A percentile compares a stretch with the other conserved stretches of the same genome.
These are phyloP conservation scores for Plasmodium inui DNA, from an alignment of 169 alveolate genomes.

Conservation along the genomic window DNA sequence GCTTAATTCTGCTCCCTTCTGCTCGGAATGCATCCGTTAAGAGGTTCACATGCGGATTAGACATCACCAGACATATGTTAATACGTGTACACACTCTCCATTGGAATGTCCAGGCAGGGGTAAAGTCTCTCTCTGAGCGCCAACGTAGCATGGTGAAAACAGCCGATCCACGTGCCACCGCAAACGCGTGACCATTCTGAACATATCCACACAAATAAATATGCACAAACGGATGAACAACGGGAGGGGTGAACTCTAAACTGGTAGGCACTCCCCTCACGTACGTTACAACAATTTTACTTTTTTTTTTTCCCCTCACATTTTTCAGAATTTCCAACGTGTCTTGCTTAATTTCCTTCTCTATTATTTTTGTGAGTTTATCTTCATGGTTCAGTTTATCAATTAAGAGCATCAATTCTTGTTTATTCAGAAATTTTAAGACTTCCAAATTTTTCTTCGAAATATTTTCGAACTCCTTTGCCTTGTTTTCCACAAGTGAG, in stretches of 20 bases:
- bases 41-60: no score
- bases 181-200: neutral
- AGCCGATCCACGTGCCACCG: neutral
- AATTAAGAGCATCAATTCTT: constrained; percentile 77
- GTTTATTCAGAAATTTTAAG: constrained; percentile 77
- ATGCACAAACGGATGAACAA: neutral
- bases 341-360: constrained; percentile 45
- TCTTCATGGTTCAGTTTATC: constrained; percentile 78
- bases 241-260: neutral
- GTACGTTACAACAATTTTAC: neutral
- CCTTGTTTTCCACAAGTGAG: constrained; percentile 35
- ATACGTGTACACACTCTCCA: neutral
- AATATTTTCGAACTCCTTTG: constrained; percentile 69
- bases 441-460: constrained; percentile 76
- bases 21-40: neutral
- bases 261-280: neutral
- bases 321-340: constrained; percentile 46
- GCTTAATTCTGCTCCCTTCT: neutral
- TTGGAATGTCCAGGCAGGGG: neutral
- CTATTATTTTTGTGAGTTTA: constrained; percentile 46
- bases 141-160: neutral
- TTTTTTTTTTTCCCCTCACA: constrained; percentile 20
- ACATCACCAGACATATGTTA: neutral
- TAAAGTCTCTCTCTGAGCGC: neutral
- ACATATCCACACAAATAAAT: neutral